Evolutionary conservation across 2,329 filamentous ascomycete species (phyloP), one percentile per base, ranked within the genome.

Genomic region (Pleurostoma richardsiae): DNA sequence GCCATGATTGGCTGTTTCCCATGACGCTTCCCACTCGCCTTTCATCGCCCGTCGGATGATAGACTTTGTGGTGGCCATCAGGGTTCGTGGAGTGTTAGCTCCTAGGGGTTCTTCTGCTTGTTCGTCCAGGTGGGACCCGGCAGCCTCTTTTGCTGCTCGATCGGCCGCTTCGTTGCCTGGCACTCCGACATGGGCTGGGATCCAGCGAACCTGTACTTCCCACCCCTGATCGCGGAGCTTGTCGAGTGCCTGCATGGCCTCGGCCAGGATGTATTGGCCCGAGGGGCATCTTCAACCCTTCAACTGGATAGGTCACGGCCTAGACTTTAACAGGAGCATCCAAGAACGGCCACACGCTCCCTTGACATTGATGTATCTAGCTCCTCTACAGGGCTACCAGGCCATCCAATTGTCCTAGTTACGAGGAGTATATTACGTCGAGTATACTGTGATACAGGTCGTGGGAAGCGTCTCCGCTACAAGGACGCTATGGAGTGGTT

Each of bases 81-180:
- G 42, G 30, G 42, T 52, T 36, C 31, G 43, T 8, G 48, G 47
- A n/a, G n/a, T n/a, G n/a, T n/a, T n/a, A n/a, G n/a, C n/a, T n/a
- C n/a, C n/a, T 4, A 41, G n/a, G 39, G 19, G 43, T 31, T 41
- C 39, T 40, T 39, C n/a, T n/a, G n/a, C n/a, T n/a, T n/a, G n/a
- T n/a, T n/a, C n/a, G n/a, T 28, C 41, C 27, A 38, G 28, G 33
- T 33, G 41, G 11, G 40, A 30, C 70, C 72, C 26, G 69, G 57
- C 50, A 69, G 68, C 53, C 70, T 73, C 49, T 66, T 66, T 45
- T 61, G 65, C 48, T 68, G 53, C 56, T 51, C 11, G 56, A 54
- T 49, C 61, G 53, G 53, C 49, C 33, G 42, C 45, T 50, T 58
- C 48, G 41, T 56, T 55, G 7, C 50, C 52, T 39, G 46, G 43